Evolutionary conservation across 108 stramenopile species (phyloP), one percentile per base, ranked within the genome.

Genomic region (Aurantiochytrium sp.): DNA sequence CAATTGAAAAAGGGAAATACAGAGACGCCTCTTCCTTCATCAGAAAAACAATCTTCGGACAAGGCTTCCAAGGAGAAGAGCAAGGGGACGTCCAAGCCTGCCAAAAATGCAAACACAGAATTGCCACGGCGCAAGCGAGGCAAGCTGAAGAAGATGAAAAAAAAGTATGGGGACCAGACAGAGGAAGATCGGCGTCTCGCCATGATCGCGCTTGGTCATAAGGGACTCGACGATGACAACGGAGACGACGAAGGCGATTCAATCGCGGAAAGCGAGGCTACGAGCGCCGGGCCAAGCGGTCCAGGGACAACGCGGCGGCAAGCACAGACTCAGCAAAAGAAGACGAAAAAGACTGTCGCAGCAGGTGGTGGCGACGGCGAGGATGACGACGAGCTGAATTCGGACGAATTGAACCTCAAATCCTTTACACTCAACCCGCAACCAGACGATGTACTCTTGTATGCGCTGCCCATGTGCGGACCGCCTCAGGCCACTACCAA

Each of bases 81-180:
- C 55, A 44, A 29, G 35, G 57, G 42, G 1, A 55, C n/a, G 58
- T 88, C 59, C 6, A 60, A 35, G 4, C 89, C 59, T 4, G 51
- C 69, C 18, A 88, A 44, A 16, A n/a, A 58, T 5, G 14, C 23
- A 19, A 55, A 28, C 89, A 53, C 53, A 5, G 14, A 25, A 4
- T 18, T 87, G 28, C 35, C 25, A 21, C 90, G 91, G 12, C 88
- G 92, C 2, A 88, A 92, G 87, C 60, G 58, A 43, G 64, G 92
- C 19, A 91, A 91, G 90, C 87, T 90, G 64, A 91, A 91, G 89
- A 92, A 92, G 23, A 92, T 89, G 91, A 92, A 89, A 76, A 88
- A 89, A 72, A 97, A 97, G 89, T 98, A 99, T 91, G 93, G 90
- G 8, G 98, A 99, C 58, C 98, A 99, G 95, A 98, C 98, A 89